phyloP scores from a whole-genome alignment of 2,329 filamentous ascomycete species.

The Zymoseptoria ardabiliae region DNA sequence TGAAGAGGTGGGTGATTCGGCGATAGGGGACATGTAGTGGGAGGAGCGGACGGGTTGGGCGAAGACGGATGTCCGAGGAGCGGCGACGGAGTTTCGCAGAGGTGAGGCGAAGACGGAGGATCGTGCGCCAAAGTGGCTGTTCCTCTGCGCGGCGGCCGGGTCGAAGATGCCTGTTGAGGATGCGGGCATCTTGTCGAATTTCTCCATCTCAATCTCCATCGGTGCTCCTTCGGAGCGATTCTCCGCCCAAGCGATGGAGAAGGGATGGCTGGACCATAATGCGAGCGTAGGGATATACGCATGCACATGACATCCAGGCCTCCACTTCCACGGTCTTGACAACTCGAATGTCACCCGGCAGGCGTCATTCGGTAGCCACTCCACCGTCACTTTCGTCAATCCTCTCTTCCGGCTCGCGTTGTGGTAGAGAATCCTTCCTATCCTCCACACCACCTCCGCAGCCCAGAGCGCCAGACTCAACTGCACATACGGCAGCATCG shows the following conservation, averaged over 20 bases:
- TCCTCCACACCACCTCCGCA: constrained; percentile 50
- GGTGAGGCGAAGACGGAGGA: neutral
- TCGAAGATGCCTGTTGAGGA: neutral
- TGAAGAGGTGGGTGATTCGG: neutral
- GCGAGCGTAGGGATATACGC: constrained; percentile 49
- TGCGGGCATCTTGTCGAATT: constrained; percentile 24
- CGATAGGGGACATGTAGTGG: constrained; percentile 1
- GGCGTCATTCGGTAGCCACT: constrained; percentile 54
- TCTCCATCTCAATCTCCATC: constrained; percentile 20
- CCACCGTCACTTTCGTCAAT: constrained; percentile 46
- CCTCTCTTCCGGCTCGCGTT: constrained; percentile 45
- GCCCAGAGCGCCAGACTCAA: constrained; percentile 71
- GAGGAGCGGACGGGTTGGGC: constrained; percentile 1
- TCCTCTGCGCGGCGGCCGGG: constrained; percentile 1
- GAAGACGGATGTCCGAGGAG: neutral
- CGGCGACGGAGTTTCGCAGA: neutral
- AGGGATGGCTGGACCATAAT: constrained; percentile 41
- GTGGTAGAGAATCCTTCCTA: constrained; percentile 45
- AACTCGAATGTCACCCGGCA: constrained; percentile 55
- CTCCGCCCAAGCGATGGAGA: constrained; percentile 44
- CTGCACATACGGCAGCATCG: constrained; percentile 68
- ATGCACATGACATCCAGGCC: constrained; percentile 54
- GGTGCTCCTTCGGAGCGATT: constrained; percentile 20
- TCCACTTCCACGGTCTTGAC: constrained; percentile 45
- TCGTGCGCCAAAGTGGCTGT: neutral